Evolutionary conservation across 1,139 yeast species (phyloP).

Genomic region (Candida labiduridarum): DNA sequence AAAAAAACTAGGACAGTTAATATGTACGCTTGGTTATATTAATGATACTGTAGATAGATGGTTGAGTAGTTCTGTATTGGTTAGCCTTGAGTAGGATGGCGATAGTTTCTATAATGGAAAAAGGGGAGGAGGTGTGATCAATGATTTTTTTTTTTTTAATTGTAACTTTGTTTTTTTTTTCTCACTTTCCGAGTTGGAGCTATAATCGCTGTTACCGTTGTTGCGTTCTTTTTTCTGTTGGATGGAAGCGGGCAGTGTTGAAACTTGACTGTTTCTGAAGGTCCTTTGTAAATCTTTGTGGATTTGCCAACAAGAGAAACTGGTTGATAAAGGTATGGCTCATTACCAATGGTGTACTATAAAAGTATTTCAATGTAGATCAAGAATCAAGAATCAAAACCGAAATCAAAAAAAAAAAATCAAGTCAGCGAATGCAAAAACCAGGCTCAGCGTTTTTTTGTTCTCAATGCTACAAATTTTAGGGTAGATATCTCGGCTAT

Average conservation of each 20-base stretch:
- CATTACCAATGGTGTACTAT: too few relatives aligned
- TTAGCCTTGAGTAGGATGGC: neutral
- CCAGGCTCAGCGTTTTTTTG: too few relatives aligned
- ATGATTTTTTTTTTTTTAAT: slow-evolving; percentile 6
- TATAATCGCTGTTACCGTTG: slow-evolving; percentile 1
- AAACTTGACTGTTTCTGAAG: neutral
- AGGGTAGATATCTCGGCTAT: too few relatives aligned
- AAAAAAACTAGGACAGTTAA: neutral
- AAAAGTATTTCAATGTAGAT: too few relatives aligned
- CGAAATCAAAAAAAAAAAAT: too few relatives aligned
- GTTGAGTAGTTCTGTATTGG: neutral
- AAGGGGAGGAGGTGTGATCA: neutral
- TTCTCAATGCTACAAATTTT: too few relatives aligned
- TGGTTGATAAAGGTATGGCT: neutral
- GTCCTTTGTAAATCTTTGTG: neutral
- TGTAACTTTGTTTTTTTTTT: slow-evolving; percentile 7
- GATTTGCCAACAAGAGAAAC: neutral
- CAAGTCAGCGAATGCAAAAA: too few relatives aligned
- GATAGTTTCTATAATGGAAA: neutral
- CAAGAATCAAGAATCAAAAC: too few relatives aligned
- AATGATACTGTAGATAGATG: neutral
- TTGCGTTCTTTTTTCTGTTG: neutral
- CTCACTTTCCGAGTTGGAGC: neutral
- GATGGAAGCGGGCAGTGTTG: neutral
- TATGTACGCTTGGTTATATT: neutral